Evolutionary conservation across 768 basidiomycete genomes (phyloP), one percentile per base, ranked within the genome.

Genomic region (Ramaria sp.): DNA sequence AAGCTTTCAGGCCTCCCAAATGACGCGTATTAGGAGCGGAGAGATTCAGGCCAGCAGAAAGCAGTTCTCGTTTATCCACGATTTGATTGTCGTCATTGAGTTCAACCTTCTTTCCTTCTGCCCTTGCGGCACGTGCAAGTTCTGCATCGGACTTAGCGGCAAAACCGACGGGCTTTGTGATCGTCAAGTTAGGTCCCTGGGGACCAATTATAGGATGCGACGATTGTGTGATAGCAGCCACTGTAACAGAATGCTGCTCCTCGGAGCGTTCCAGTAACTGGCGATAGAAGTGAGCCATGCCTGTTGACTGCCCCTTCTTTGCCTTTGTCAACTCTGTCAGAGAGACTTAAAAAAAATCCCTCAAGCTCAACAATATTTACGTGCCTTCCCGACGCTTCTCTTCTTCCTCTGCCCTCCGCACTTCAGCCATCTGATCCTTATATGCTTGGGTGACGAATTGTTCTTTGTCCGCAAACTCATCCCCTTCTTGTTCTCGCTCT

Each of bases 401-500:
- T 63, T 98, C 95, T 64, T 92, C 91, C 64, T 98, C 96, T 0
- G 93, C 91, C 63, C 70, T 77, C 55, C 90, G 76, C 5, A 97
- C 81, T 68, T 94, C 88, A 47, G 81, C 93, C 82, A 96, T 88
- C 69, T 98, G 96, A 48, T 89, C 86, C 66, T 92, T 93, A 71
- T 99, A 99, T 22, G 90, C 92, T 63, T 92, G 89, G 0, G 96
- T 99, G 48, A 98, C 95, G 62, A 98, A 99, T n/a, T 82, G 76
- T 52, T 97, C 96, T 72, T 94, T 98, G 71, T 90, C 96, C 55
- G 77, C 77, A 65, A 90, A 99, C 66, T 92, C 79, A 58, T 93
- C 93, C 0, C 96, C 96, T 69, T 99, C 96, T 18, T 77, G 71
- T 69, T 94, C 90, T 20, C 96, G 79, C 67, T 98, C 96, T 42